Conservation (phyloP, 441 rosid genomes). For the Pelargonium myrrhifolium region DNA sequence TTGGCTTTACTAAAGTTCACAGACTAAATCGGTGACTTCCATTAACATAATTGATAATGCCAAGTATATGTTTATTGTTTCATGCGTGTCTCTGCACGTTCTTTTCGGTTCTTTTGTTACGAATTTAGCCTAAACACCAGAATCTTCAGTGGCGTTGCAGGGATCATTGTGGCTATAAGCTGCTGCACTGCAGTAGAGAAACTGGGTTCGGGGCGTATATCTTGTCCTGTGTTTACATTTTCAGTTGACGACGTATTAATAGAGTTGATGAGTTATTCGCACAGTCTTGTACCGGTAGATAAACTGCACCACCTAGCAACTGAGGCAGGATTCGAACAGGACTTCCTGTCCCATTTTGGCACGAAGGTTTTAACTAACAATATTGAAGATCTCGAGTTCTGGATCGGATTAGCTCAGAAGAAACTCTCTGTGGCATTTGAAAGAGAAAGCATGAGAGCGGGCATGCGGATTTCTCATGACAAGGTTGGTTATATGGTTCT, state of each 20-base stretch:
- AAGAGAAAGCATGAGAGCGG: slow-evolving; percentile 28
- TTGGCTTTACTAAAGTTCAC: no score
- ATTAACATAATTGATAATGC: neutral
- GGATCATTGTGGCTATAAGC: slow-evolving; percentile 50
- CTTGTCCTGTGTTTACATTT: slow-evolving; percentile 30
- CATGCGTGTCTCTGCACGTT: slow-evolving; percentile 10
- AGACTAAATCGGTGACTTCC: neutral
- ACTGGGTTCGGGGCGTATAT: slow-evolving; percentile 37
- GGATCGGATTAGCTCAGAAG: slow-evolving; percentile 63
- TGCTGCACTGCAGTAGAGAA: slow-evolving; percentile 54
- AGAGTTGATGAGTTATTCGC: slow-evolving; percentile 55
- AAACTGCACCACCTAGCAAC: slow-evolving; percentile 49
- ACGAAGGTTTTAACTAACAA: slow-evolving; percentile 36
- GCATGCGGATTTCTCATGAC: slow-evolving; percentile 18
- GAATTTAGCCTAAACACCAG: slow-evolving; percentile 23
- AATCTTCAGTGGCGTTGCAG: slow-evolving; percentile 69
- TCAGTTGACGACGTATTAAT: slow-evolving; percentile 33
- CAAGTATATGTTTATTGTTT: neutral
- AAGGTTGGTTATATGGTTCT: slow-evolving; percentile 29
- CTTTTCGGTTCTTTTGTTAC: slow-evolving; percentile 1
- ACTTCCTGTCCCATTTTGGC: slow-evolving; percentile 60
- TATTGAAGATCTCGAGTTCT: slow-evolving; percentile 57
- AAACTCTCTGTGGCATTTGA: slow-evolving; percentile 47
- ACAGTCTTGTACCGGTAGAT: slow-evolving; percentile 40
- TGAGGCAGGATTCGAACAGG: slow-evolving; percentile 53